phyloP scores from a whole-genome alignment of 371 early-diverging fungal species.

The Zopfochytrium polystomum region DNA sequence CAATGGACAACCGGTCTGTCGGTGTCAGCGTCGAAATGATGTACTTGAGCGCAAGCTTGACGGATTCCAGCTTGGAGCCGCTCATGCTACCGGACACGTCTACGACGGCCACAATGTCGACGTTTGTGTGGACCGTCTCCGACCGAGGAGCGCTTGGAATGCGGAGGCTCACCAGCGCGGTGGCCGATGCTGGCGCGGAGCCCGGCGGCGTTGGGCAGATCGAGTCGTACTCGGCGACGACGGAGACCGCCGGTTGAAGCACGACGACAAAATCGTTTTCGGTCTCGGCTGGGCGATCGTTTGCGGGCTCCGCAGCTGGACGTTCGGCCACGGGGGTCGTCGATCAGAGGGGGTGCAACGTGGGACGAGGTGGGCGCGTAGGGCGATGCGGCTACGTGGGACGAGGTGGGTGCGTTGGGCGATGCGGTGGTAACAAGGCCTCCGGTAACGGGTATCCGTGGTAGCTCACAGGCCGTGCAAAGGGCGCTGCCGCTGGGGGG shows the following conservation, averaged over 20 bases:
- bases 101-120: constrained; percentile 24
- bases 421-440: not conserved
- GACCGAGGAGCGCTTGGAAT: not conserved
- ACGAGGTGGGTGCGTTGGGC: not conserved
- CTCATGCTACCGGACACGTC: constrained; percentile 24
- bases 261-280: not conserved
- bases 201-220: too few relatives aligned
- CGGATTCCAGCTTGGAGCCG: constrained; percentile 9
- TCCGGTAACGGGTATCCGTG: not conserved
- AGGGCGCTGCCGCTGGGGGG: not conserved
- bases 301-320: constrained; percentile 1
- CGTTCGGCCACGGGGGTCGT: not conserved
- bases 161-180: too few relatives aligned
- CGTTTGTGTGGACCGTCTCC: not conserved
- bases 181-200: not conserved
- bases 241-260: too few relatives aligned
- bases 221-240: constrained; percentile 6
- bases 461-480: not conserved
- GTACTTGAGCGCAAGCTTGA: constrained; percentile 18
- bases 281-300: not conserved
- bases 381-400: not conserved
- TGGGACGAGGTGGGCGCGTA: not conserved
- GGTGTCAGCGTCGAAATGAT: constrained; percentile 4
- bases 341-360: not conserved
- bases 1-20: constrained; percentile 19